Conservation (phyloP, 805 yeast genomes). For the Yarrowia divulgata region DNA sequence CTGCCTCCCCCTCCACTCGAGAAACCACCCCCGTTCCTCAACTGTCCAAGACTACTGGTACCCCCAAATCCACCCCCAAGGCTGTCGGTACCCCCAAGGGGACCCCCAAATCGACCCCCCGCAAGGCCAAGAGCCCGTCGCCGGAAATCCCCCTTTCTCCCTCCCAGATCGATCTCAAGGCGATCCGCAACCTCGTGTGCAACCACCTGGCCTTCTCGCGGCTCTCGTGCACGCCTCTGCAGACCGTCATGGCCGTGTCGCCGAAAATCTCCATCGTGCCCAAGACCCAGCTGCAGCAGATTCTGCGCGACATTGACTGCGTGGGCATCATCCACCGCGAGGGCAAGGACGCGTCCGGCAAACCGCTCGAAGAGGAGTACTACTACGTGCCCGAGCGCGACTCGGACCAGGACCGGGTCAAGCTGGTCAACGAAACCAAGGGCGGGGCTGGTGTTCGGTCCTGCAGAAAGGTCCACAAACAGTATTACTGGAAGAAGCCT, state of each 20-base stretch:
- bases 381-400: constrained; percentile 89
- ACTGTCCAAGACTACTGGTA: constrained; percentile 1
- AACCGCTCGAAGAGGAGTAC: constrained; percentile 90
- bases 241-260: constrained; percentile 63
- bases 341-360: constrained; percentile 97
- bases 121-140: constrained; percentile 1
- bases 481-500: constrained; percentile 47
- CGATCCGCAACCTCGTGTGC: constrained; percentile 68
- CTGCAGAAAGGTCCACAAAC: constrained; percentile 94
- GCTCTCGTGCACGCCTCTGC: constrained; percentile 85
- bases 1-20: background rate
- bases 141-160: constrained; percentile 26
- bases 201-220: constrained; percentile 93
- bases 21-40: constrained; percentile 22
- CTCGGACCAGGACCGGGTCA: constrained; percentile 69
- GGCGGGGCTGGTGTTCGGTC: constrained; percentile 84
- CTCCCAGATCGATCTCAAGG: constrained; percentile 49
- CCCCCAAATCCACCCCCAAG: background rate
- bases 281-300: constrained; percentile 52
- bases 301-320: constrained; percentile 60
- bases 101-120: constrained; percentile 2
- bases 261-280: constrained; percentile 43
- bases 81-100: background rate
- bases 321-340: constrained; percentile 88
- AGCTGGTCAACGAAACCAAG: constrained; percentile 74